Evolutionary conservation across 1,284 basidiomycete species (phyloP), one percentile per base, ranked within the genome.

Genomic region (Mrakiaceae sp.): DNA sequence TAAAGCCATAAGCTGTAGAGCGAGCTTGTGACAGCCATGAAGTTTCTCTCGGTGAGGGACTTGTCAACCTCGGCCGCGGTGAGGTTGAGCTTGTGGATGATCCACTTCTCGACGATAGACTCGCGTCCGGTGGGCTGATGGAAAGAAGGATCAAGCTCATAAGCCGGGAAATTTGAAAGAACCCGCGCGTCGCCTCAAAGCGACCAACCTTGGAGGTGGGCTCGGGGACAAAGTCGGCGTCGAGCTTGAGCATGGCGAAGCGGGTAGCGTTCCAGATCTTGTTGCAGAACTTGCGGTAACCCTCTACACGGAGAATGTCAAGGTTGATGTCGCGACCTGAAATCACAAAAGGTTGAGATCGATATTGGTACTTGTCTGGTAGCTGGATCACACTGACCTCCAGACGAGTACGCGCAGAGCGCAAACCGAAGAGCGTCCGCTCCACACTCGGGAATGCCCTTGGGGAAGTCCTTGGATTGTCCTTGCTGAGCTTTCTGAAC

Each of bases 181-280:
- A 10, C 53, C n/a, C 14, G 40, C 59, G 40, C 14, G n/a, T 14
- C 27, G 27, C 27, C 27, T 27, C 27, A 27, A 8, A 40, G 27
- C 16, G 42, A 69, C 76, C 65, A 67, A 88, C 90, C 81, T 87
- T 84, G 27, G 84, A 78, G 12, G 81, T 80, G 2, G 83, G 78
- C 67, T 84, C 80, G 43, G 93, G 91, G 42, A 87, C 83, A 72
- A 95, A 97, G 48, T 80, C 76, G 63, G 84, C 84, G 68, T 92
- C 92, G 50, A 97, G 80, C 79, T 94, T 94, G 75, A 95, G 83
- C 85, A 97, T 90, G 43, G 93, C 95, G 72, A 99, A 98, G 76
- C 95, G 95, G 66, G 94, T 98, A 1, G 96, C 96, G 75, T 99
- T 98, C 84, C 96, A 98, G 44, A 99, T 86, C 81, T 98, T 98